Percentiles rank a stretch among this genome's conserved stretches.
Conservation (phyloP, 345 rosid species). For the Mangifera indica region DNA sequence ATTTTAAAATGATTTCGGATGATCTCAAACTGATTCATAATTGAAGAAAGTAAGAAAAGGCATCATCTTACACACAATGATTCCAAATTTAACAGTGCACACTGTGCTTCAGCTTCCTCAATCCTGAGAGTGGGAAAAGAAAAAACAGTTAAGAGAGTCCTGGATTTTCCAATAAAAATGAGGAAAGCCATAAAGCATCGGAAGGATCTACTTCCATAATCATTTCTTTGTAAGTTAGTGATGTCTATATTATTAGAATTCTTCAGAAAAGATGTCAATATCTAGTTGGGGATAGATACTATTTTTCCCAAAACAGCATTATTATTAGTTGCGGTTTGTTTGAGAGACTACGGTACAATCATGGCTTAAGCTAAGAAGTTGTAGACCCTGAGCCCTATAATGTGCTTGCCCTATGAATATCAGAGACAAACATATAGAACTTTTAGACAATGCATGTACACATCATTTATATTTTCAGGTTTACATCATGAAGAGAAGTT, state of each 20-base stretch:
- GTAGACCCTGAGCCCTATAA: too few relatives aligned
- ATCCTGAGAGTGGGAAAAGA: slow-evolving; percentile 43
- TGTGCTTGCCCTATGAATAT: too few relatives aligned
- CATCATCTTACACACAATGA: slow-evolving; percentile 70
- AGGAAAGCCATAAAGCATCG: background rate
- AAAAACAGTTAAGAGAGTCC: background rate
- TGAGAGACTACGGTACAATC: too few relatives aligned
- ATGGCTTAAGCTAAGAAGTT: too few relatives aligned
- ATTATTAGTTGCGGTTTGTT: too few relatives aligned
- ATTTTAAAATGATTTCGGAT: slow-evolving; percentile 12
- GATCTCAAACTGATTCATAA: slow-evolving; percentile 1
- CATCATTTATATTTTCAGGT: background rate
- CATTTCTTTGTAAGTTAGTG: background rate
- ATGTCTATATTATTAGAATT: background rate
- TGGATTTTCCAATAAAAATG: background rate
- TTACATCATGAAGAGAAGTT: background rate
- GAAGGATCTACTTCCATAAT: background rate
- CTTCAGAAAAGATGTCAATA: background rate
- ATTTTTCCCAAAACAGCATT: background rate
- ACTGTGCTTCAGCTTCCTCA: slow-evolving; percentile 97
- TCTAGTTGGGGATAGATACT: background rate
- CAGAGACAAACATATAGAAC: too few relatives aligned
- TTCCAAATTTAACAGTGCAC: slow-evolving; percentile 77
- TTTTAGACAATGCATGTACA: too few relatives aligned
- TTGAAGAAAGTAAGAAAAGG: slow-evolving; percentile 3